Evolutionary conservation across 805 yeast species (phyloP).

Genomic region (Candida chilensis): DNA sequence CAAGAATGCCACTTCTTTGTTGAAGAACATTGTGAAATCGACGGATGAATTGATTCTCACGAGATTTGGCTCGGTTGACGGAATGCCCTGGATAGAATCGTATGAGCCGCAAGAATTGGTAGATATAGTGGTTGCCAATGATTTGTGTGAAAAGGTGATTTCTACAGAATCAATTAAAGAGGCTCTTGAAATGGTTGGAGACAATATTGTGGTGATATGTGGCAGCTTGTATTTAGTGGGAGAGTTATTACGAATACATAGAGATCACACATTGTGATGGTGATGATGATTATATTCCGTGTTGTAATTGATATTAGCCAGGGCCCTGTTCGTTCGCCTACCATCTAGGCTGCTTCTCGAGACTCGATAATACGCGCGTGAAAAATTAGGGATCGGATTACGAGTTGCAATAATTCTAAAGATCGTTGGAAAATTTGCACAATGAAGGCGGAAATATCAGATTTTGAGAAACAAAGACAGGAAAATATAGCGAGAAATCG

Average conservation of each 20-base stretch:
- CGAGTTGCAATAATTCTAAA: too few species aligned
- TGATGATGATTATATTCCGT: too few species aligned
- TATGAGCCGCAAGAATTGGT: conserved; percentile 21
- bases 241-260: conserved; percentile 35
- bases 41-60: conserved; percentile 56
- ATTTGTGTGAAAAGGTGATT: conserved; percentile 12
- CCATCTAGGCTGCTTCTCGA: too few species aligned
- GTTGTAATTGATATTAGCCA: too few species aligned
- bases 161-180: conserved; percentile 13
- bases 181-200: conserved; percentile 7
- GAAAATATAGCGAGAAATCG: conserved; percentile 80
- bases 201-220: conserved; percentile 38
- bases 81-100: conserved; percentile 90
- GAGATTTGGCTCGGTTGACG: conserved; percentile 60
- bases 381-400: too few species aligned
- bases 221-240: conserved; percentile 68
- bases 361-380: too few species aligned
- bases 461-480: conserved; percentile 62
- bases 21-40: conserved; percentile 36
- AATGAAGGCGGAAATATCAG: conserved; percentile 30
- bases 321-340: too few species aligned
- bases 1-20: conserved; percentile 44
- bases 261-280: too few species aligned
- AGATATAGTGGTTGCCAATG: conserved; percentile 12
- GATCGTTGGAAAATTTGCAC: too few species aligned